Base-by-base conservation (phyloP, 108 stramenopile genomes). In the Nitzschia sp. region DNA sequence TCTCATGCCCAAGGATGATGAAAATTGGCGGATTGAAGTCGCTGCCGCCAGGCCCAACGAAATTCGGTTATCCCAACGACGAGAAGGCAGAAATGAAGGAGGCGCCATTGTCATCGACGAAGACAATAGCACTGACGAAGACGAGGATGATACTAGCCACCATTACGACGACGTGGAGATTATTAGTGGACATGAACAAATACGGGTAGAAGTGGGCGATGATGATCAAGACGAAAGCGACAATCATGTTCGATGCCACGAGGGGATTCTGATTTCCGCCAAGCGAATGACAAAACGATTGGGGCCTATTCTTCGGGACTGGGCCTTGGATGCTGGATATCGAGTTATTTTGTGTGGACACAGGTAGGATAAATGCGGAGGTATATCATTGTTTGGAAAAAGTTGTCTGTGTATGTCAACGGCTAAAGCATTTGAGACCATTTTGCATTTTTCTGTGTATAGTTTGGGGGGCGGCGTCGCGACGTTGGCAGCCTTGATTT, bases 391-490 rank as follows among this genome's bases (percentile, higher is more conserved):
- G 38, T 6, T n/a, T n/a, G n/a, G n/a, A n/a, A n/a, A n/a, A n/a
- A n/a, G n/a, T n/a, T n/a, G n/a, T n/a, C n/a, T n/a, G n/a, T n/a
- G n/a, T n/a, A n/a, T n/a, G n/a, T n/a, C n/a, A n/a, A n/a, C n/a
- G n/a, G n/a, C n/a, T n/a, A n/a, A n/a, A n/a, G n/a, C n/a, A n/a
- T n/a, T n/a, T n/a, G n/a, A n/a, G n/a, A n/a, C n/a, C n/a, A 11
- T 11, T 42, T 15, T 42, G 15, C 38, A 15, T 42, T 42, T 42
- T 42, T 8, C 15, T 42, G 38, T 42, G 8, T 42, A 29, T 46
- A 66, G 64, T 35, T 62, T 91, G 2, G 90, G 90, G 23, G 90
- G 77, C 0, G 83, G 87, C 0, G 73, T 78, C 24, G 87, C 85
- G 2, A 38, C 60, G n/a, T 24, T 91, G 21, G 25, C 84, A 17